Conservation (phyloP, 1,284 basidiomycete genomes). For the Tylopilus sp. region DNA sequence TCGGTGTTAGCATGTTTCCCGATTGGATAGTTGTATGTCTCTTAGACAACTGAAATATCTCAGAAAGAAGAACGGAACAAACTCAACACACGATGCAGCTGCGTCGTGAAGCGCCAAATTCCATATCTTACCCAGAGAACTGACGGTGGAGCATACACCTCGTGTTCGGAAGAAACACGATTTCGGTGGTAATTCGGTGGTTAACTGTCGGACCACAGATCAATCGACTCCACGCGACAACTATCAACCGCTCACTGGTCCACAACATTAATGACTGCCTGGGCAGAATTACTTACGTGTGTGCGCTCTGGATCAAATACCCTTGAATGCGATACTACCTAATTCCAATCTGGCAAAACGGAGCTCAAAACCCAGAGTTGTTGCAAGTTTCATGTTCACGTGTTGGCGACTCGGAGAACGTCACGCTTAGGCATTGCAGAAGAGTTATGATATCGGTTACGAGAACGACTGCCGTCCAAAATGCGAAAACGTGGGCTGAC, state of each 20-base stretch:
- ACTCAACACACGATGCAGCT: slow-evolving; percentile 1
- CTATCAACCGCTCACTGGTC: slow-evolving; percentile 16
- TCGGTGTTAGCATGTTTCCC: neutral
- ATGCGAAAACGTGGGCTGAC: slow-evolving; percentile 3
- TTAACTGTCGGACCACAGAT: neutral
- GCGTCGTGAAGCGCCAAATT: slow-evolving; percentile 3
- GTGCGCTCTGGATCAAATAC: neutral
- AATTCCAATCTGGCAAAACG: slow-evolving; percentile 11
- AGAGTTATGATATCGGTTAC: neutral
- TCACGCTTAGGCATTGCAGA: neutral
- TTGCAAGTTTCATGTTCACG: slow-evolving; percentile 8
- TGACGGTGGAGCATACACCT: slow-evolving; percentile 7
- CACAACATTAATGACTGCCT: slow-evolving; percentile 6
- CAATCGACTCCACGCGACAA: slow-evolving; percentile 16
- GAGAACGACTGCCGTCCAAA: slow-evolving; percentile 1
- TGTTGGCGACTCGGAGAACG: slow-evolving; percentile 2
- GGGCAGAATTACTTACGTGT: slow-evolving; percentile 9
- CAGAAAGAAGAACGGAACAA: neutral
- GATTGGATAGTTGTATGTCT: neutral
- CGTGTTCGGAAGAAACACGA: slow-evolving; percentile 15
- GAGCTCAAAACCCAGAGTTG: neutral
- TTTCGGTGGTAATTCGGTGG: slow-evolving; percentile 28
- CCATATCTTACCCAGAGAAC: slow-evolving; percentile 15
- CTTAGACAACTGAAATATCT: neutral
- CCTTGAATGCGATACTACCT: neutral